phyloP scores from a whole-genome alignment of 192 early-diverging fungal genomes.

The Haplosporangium gracile region DNA sequence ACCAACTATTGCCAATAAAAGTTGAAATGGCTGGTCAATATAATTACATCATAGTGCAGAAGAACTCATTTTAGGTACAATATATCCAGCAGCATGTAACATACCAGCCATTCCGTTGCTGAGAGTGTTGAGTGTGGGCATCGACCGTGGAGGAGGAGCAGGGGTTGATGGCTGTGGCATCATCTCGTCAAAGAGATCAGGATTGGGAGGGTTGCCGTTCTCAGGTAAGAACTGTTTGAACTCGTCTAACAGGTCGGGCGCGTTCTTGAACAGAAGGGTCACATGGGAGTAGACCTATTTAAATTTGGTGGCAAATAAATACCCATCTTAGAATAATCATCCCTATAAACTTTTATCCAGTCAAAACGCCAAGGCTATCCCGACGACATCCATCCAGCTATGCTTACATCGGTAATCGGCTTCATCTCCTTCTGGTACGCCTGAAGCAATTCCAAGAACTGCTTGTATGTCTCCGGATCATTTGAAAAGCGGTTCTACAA shows the following conservation, averaged over 20 bases:
- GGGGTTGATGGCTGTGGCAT: conserved; percentile 56
- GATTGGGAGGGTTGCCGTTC: conserved; percentile 68
- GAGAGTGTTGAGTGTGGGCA: conserved; percentile 60
- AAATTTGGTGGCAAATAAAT: neutral
- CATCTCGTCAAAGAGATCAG: conserved; percentile 58
- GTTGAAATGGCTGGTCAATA: neutral
- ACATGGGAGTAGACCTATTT: conserved; percentile 93
- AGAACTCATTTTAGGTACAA: neutral
- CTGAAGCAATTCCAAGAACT: conserved; percentile 97
- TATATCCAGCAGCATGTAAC: conserved; percentile 3
- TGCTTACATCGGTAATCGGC: conserved; percentile 90
- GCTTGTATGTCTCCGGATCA: conserved; percentile 96
- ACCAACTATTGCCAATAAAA: conserved; percentile 15
- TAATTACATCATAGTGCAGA: neutral
- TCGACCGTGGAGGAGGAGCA: conserved; percentile 42
- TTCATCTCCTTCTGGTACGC: conserved; percentile 97
- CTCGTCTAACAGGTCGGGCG: conserved; percentile 93
- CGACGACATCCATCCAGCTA: neutral
- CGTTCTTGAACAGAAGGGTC: conserved; percentile 85
- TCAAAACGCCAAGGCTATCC: neutral
- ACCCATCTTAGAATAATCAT: neutral
- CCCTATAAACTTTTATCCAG: neutral
- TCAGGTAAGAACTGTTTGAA: conserved; percentile 99
- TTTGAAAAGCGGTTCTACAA: conserved; percentile 88
- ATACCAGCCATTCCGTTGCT: conserved; percentile 65